Evolutionary conservation across 805 yeast genomes (phyloP), one percentile per base, ranked within the genome.

Genomic region (Jamesozyma hellenica): DNA sequence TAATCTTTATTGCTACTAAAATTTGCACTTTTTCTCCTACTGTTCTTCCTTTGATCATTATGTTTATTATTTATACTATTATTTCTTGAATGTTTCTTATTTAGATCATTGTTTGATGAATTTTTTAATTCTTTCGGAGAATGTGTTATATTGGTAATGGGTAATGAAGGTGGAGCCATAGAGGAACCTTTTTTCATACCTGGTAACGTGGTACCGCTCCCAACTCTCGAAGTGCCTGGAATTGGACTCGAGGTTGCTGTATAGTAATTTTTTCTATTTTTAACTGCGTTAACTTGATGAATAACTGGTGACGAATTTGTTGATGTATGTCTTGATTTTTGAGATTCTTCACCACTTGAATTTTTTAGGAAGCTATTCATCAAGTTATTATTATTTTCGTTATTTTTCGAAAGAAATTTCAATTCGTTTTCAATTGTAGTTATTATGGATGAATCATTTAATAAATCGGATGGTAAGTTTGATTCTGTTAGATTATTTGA

Each of bases 401-500:
- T 16, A 19, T 3, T 33, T 30, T 16, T 25, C 19, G 16, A 10
- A n/a, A n/a, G n/a, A n/a, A n/a, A 9, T 4, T 21, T 25, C 6
- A 39, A 17, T 15, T 34, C 31, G 3, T 23, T 23, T 19, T 39
- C 42, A 4, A 39, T 28, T 1, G 31, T 3, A 6, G 12, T 14
- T 13, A 34, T 4, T 12, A 35, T 14, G 2, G 10, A 8, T 4
- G 9, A 17, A 13, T 35, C 28, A 14, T 28, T 14, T 15, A 19
- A 4, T 18, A 30, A 18, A 11, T 34, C 28, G 3, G 30, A n/a
- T n/a, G 38, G 35, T 30, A 34, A 6, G 13, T 21, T 16, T 9
- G 25, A 17, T 3, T 30, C 15, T 10, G 32, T 35, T 16, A 48
- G 33, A 23, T 47, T 39, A 42, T 50, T 43, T 16, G 43, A 38